Percentiles rank a stretch among this genome's conserved stretches.
Conservation (phyloP, 352 stramenopile genomes). For the Pythium scleroteichum region DNA sequence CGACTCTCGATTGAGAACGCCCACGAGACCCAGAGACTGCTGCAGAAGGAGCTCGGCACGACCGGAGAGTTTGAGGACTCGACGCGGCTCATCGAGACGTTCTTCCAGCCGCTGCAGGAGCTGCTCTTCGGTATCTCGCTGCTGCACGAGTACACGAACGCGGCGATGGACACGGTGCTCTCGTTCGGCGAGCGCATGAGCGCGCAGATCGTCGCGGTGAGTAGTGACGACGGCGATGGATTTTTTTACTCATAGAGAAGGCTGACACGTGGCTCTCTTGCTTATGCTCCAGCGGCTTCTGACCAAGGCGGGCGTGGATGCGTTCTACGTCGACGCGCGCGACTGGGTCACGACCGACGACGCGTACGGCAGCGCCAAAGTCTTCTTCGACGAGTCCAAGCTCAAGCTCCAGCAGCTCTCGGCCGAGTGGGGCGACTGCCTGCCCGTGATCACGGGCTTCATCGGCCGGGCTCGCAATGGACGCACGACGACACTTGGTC, state of each 20-base stretch:
- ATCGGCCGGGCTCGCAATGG: slow-evolving; percentile 61
- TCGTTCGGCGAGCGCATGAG: slow-evolving; percentile 82
- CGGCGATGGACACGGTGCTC: slow-evolving; percentile 71
- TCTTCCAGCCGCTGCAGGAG: slow-evolving; percentile 77
- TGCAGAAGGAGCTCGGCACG: slow-evolving; percentile 27
- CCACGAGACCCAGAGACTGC: slow-evolving; percentile 57
- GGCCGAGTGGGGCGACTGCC: slow-evolving; percentile 37
- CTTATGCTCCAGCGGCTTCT: slow-evolving; percentile 31
- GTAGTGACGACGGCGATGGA: background rate
- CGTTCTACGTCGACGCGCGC: slow-evolving; percentile 64
- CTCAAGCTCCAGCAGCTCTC: slow-evolving; percentile 53
- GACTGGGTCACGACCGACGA: slow-evolving; percentile 79
- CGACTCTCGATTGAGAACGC: slow-evolving; percentile 63
- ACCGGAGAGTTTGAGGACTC: slow-evolving; percentile 51
- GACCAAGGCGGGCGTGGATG: slow-evolving; percentile 60
- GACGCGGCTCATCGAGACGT: slow-evolving; percentile 44
- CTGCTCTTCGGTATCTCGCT: slow-evolving; percentile 76
- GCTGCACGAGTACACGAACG: slow-evolving; percentile 71
- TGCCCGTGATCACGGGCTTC: slow-evolving; percentile 82
- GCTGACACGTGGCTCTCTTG: too few relatives aligned
- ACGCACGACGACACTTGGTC: slow-evolving; percentile 76
- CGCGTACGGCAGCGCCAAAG: slow-evolving; percentile 71
- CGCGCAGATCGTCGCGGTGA: slow-evolving; percentile 67
- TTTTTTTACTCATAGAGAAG: too few relatives aligned
- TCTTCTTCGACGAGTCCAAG: slow-evolving; percentile 80